Base-by-base conservation (phyloP, 2,329 filamentous ascomycete species). In the Botrytis elliptica region DNA sequence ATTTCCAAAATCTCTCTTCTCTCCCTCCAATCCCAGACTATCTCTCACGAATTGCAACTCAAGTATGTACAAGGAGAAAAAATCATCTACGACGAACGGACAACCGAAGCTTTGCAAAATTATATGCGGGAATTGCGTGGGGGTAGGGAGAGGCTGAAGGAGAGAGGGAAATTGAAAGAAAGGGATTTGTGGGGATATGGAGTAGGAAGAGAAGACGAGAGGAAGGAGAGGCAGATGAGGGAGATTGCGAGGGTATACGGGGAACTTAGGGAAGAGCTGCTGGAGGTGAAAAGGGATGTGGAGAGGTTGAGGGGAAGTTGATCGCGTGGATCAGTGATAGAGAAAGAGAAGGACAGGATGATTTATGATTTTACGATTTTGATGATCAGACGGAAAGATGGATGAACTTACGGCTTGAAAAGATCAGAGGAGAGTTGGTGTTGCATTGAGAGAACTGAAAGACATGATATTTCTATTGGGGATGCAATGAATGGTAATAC, bases 241-340 rank as follows among this genome's bases (percentile, higher is more conserved):
- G 79, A 80, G 74, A 78, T 81, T 74, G 78, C 80, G 12, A 79
- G 77, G 73, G 80, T 79, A 36, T 81, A 80, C 77, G 77, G 73
- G 36, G 80, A 79, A 75, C 73, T 82, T 71, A 71, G 49, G 9
- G 77, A 42, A 44, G 79, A 82, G 71, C 20, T 80, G 18, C 74
- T 74, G 71, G 80, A 81, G 42, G 81, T 81, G 42, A 75, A 75
- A 46, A 77, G 72, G 63, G 81, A 82, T 78, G 77, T 82, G 49
- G 77, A 79, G 60, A 80, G 76, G 72, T 77, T 82, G 73, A 78
- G 72, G 46, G 78, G 76, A 7, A 55, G 70, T n/a, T 71, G 10
- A 46, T 66, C 33, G 62, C 29, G 40, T 44, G n/a, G 18, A 57
- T 25, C 25, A 33, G 7, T 29, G 49, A 20, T 25, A 22, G 9